Evolutionary conservation across 345 rosid species (phyloP).

Genomic region (Theobroma cacao): DNA sequence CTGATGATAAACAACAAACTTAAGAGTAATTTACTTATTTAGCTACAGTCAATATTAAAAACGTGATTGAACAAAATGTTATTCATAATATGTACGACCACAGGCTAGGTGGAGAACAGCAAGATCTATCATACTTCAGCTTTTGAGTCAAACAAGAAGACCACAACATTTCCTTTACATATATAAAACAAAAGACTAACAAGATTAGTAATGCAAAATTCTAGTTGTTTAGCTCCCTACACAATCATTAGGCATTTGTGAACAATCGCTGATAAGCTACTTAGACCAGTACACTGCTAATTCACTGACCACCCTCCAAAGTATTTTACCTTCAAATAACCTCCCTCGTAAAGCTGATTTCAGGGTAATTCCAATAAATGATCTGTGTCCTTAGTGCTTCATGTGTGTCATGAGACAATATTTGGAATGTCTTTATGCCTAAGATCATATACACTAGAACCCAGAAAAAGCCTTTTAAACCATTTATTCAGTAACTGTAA

Average conservation of each 20-base stretch:
- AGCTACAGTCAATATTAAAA: background rate
- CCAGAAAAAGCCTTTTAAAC: background rate
- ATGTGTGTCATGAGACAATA: background rate
- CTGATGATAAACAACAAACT: background rate
- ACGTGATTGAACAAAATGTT: background rate
- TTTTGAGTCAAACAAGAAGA: background rate
- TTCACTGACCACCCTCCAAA: background rate
- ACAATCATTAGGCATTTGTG: background rate
- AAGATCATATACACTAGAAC: background rate
- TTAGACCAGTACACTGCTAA: background rate
- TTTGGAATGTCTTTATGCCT: background rate
- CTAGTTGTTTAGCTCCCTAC: background rate
- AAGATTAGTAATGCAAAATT: background rate
- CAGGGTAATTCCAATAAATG: background rate
- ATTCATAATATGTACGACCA: background rate
- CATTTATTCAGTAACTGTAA: background rate
- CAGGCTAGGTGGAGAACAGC: background rate
- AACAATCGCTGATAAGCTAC: background rate
- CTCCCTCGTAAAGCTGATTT: background rate
- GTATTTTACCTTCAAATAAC: background rate
- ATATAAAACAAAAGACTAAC: background rate
- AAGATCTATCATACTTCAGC: background rate
- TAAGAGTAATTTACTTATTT: background rate
- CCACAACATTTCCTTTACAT: background rate
- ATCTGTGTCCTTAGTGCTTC: background rate